phyloP scores from a whole-genome alignment of 2,329 filamentous ascomycete genomes.

The Curvularia verruculosa region DNA sequence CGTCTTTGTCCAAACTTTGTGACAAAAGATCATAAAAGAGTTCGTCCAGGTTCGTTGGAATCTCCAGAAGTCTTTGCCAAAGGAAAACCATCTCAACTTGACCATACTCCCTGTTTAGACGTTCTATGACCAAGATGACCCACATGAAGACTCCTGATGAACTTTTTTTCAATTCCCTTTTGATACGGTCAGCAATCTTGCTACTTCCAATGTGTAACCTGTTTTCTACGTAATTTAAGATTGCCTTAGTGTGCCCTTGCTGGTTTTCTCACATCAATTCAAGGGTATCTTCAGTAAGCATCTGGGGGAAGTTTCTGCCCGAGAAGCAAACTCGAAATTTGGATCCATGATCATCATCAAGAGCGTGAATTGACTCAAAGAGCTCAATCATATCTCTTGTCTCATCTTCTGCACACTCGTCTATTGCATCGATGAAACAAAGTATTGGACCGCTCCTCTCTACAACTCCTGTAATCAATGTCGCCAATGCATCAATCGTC shows the following conservation, averaged over 20 bases:
- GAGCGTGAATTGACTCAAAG: conserved; percentile 50
- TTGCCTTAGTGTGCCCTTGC: conserved; percentile 47
- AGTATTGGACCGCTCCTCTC: conserved; percentile 15
- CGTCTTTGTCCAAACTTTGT: conserved; percentile 43
- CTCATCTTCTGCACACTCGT: conserved; percentile 56
- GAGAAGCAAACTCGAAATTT: conserved; percentile 33
- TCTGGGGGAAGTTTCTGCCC: conserved; percentile 54
- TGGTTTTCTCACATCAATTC: conserved; percentile 46
- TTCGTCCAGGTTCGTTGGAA: neutral
- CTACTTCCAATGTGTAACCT: conserved; percentile 29
- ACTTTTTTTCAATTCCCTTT: conserved; percentile 42
- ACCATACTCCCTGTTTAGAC: conserved; percentile 52
- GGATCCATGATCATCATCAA: conserved; percentile 13
- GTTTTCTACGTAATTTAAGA: conserved; percentile 32
- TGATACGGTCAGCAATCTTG: conserved; percentile 27
- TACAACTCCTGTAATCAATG: conserved; percentile 27
- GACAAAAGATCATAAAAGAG: conserved; percentile 20
- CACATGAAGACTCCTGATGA: conserved; percentile 56
- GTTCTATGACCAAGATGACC: conserved; percentile 35
- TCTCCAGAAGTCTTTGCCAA: neutral
- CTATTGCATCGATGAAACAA: conserved; percentile 53
- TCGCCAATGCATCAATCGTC: conserved; percentile 19
- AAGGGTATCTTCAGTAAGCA: conserved; percentile 42
- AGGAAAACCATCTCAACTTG: conserved; percentile 32
- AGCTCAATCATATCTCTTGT: conserved; percentile 53